These are phyloP conservation scores for Kitagawia praeruptora DNA, from an alignment of 129 eudicot species.

Conservation along the genomic window DNA sequence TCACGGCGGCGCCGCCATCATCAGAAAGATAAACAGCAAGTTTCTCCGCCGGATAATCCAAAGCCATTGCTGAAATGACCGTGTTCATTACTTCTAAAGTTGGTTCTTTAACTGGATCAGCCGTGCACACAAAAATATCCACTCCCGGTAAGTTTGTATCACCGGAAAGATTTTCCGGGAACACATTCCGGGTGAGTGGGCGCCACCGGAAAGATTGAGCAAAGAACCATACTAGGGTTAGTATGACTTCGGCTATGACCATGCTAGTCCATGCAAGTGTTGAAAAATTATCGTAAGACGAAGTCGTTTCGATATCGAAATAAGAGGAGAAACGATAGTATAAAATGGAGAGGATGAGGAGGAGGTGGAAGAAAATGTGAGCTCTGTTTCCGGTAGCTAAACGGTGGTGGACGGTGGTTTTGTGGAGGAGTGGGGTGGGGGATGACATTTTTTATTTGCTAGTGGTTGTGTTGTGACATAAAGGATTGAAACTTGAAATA, in stretches of 20 bases:
- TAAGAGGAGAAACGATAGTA: constrained; percentile 8
- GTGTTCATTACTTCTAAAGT: constrained; percentile 10
- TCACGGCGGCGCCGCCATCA: constrained; percentile 12
- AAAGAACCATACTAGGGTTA: constrained; percentile 3
- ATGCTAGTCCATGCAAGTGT: constrained; percentile 34
- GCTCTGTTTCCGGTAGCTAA: constrained; percentile 5
- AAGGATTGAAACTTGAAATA: background rate
- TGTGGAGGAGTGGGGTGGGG: constrained; percentile 4
- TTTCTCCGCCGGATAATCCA: constrained; percentile 12
- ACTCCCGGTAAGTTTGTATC: background rate
- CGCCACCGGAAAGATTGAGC: constrained; percentile 12
- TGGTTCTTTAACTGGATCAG: constrained; percentile 7
- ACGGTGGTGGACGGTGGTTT: constrained; percentile 5
- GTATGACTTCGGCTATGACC: background rate
- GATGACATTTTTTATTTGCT: background rate
- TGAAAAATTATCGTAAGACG: background rate
- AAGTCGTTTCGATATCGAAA: background rate
- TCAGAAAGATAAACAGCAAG: constrained; percentile 6
- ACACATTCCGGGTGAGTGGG: background rate
- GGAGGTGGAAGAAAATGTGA: constrained; percentile 11
- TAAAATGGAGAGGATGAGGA: constrained; percentile 4
- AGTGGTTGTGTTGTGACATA: background rate
- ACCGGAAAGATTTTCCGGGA: background rate
- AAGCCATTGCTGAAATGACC: constrained; percentile 5
- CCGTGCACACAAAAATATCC: constrained; percentile 6